These are phyloP conservation scores for Candida awuae DNA, from an alignment of 805 yeast genomes.

Conservation along the genomic window DNA sequence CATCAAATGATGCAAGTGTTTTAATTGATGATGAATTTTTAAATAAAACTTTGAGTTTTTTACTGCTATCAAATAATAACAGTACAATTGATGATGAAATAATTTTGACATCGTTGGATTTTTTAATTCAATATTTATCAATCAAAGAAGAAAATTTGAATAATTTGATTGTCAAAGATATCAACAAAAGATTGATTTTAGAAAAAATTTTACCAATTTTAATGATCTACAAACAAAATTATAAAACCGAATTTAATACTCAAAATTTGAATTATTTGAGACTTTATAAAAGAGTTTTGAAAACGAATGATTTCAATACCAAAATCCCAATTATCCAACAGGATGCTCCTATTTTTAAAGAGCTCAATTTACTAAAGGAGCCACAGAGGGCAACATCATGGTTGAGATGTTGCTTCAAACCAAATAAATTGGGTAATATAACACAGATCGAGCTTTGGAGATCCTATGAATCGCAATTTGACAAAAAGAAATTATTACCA, in stretches of 20 bases:
- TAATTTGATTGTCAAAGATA: conserved; percentile 39
- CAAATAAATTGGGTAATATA: conserved; percentile 70
- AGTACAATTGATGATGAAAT: conserved; percentile 56
- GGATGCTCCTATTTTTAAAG: conserved; percentile 39
- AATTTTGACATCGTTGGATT: conserved; percentile 64
- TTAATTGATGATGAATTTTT: conserved; percentile 40
- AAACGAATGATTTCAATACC: conserved; percentile 16
- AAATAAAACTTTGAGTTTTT: conserved; percentile 46
- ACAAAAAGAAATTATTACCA: conserved; percentile 62
- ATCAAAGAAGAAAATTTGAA: conserved; percentile 47
- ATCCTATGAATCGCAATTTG: conserved; percentile 83
- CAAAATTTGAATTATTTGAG: conserved; percentile 27
- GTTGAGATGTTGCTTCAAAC: conserved; percentile 88
- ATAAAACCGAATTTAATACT: conserved; percentile 29
- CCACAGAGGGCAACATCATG: conserved; percentile 90
- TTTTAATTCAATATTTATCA: conserved; percentile 65
- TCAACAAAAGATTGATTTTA: conserved; percentile 43
- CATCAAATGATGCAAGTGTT: conserved; percentile 37
- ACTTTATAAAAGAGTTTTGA: conserved; percentile 46
- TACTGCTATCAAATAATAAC: conserved; percentile 37
- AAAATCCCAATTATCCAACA: conserved; percentile 16
- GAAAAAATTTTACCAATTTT: conserved; percentile 56
- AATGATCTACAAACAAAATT: conserved; percentile 39
- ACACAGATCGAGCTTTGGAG: conserved; percentile 96
- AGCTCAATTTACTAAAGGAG: conserved; percentile 61